Evolutionary conservation across 495 filamentous ascomycete species (phyloP).

Genomic region (Trichocladium uniseriatum): DNA sequence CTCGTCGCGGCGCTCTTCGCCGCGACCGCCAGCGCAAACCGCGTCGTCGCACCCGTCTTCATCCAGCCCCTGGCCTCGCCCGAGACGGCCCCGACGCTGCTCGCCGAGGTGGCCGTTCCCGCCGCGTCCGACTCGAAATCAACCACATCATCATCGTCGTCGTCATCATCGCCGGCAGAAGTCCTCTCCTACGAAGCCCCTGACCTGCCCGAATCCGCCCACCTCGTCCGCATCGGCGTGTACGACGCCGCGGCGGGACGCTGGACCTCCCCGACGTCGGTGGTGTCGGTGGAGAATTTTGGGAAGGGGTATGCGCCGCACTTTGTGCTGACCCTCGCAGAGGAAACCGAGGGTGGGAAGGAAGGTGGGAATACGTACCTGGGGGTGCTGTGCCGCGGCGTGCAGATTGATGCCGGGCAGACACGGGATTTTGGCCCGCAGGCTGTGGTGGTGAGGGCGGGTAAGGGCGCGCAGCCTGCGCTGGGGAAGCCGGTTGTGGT

Average conservation of each 20-base stretch:
- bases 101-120: constrained; percentile 41
- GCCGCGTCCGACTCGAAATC: background rate
- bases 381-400: constrained; percentile 33
- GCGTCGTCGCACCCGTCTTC: constrained; percentile 34
- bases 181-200: constrained; percentile 41
- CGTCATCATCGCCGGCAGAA: constrained; percentile 11
- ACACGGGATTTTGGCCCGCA: constrained; percentile 49
- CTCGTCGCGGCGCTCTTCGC: constrained; percentile 23
- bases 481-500: constrained; percentile 60
- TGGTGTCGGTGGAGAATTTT: constrained; percentile 41
- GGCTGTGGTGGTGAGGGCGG: constrained; percentile 41
- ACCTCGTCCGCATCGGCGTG: constrained; percentile 41
- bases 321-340: constrained; percentile 33
- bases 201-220: constrained; percentile 28
- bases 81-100: constrained; percentile 24
- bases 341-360: constrained; percentile 6
- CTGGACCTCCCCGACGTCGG: constrained; percentile 43
- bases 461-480: constrained; percentile 42
- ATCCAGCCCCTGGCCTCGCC: constrained; percentile 35
- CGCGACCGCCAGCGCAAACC: constrained; percentile 16
- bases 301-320: constrained; percentile 44
- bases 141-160: background rate
- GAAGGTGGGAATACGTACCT: constrained; percentile 26
- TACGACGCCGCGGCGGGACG: constrained; percentile 30
- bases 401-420: constrained; percentile 44